Evolutionary conservation across 2,329 filamentous ascomycete species (phyloP), one percentile per base, ranked within the genome.

Genomic region (Phaeosphaeriaceae sp.): DNA sequence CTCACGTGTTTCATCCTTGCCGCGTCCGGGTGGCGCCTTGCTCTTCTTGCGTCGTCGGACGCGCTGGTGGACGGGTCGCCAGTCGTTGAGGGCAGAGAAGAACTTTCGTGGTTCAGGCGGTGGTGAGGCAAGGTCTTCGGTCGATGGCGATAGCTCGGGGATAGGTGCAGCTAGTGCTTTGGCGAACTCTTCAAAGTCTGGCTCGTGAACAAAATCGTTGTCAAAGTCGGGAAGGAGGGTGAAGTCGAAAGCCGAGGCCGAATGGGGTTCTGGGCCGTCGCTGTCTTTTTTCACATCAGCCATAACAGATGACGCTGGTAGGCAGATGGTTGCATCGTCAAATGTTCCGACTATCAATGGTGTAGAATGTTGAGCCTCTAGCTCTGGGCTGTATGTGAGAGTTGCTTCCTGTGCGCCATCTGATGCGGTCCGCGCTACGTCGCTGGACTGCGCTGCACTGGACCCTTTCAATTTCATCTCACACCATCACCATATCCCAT

Each of bases 61-160:
- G 48, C 83, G 86, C 68, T 93, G 85, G 61, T 89, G 87, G 11
- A 97, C 85, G 0, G 94, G 94, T 13, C 90, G 87, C 94, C 94
- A 99, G 78, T 99, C 94, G 72, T 96, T 96, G 68, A 95, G 85
- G 33, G 94, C 93, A 3, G 90, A 89, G 64, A 97, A 90, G 70
- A 92, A 92, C 41, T 84, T 56, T 13, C 60, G 62, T 0, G 54
- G 48, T 69, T 75, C 51, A 66, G 76, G 68, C 75, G 78, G 56
- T 61, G 79, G 52, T 65, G 71, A 56, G 41, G 74, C 66, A 35
- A 70, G 76, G 72, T 88, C 86, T 40, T 81, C 76, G 40, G 83
- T 79, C 11, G 82, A 86, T 29, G 88, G 86, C 33, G 87, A 81
- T 1, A 28, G 41, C 16, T 84, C 23, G 23, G 23, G 84, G 54